phyloP scores from a whole-genome alignment of 2,329 filamentous ascomycete species.

The Nigrograna mackinnonii region DNA sequence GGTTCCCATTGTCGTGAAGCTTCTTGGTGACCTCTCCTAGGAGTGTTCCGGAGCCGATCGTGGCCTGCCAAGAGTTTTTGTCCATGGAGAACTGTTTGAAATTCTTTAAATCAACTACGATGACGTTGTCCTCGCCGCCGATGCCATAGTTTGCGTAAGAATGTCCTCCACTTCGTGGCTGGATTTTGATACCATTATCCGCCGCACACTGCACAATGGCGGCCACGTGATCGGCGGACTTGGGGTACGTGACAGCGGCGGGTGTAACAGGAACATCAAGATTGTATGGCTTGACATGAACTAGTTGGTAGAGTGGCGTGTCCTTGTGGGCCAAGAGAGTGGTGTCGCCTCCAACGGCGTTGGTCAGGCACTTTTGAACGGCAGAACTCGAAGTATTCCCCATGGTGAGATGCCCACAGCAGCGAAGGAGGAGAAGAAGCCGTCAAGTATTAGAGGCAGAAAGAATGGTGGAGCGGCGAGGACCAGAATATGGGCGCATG shows the following conservation, averaged over 20 bases:
- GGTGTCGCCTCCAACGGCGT: conserved; percentile 28
- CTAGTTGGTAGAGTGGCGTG: conserved; percentile 29
- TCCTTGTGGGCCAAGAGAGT: conserved; percentile 24
- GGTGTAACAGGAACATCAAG: conserved; percentile 46
- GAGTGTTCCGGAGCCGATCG: conserved; percentile 54
- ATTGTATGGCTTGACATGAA: conserved; percentile 42
- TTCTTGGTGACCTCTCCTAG: conserved; percentile 44
- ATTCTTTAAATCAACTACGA: conserved; percentile 55
- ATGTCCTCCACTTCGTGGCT: conserved; percentile 67
- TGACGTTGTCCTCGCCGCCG: conserved; percentile 50
- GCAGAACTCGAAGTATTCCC: conserved; percentile 31
- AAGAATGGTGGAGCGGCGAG: not conserved
- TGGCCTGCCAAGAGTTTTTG: conserved; percentile 46
- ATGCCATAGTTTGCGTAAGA: conserved; percentile 60
- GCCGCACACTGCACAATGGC: conserved; percentile 62
- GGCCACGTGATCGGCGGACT: conserved; percentile 56
- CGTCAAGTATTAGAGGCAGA: not conserved
- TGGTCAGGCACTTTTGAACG: conserved; percentile 29
- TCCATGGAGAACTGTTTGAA: conserved; percentile 53
- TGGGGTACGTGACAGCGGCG: conserved; percentile 60
- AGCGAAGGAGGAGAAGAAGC: not conserved
- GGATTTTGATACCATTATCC: conserved; percentile 56
- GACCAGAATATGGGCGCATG: not conserved
- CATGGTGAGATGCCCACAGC: conserved; percentile 16
- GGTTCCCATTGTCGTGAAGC: conserved; percentile 37